Percentiles rank a stretch among this genome's conserved stretches.
Evolutionary conservation across 2,329 filamentous ascomycete species (phyloP).

Genomic region (Lachnellula cervina): DNA sequence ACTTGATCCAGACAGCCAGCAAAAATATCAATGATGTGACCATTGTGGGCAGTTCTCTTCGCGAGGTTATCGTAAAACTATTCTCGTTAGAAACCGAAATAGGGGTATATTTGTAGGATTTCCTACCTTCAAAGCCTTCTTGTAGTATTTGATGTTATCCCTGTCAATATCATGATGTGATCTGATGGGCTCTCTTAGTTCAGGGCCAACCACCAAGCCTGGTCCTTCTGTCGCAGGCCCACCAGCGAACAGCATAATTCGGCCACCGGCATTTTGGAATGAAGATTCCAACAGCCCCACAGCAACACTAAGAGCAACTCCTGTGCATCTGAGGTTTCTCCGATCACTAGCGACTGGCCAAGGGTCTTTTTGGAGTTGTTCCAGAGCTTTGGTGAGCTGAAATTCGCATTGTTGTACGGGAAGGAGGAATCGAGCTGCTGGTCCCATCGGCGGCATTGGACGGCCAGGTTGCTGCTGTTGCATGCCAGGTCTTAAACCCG

Average conservation of each 20-base stretch:
- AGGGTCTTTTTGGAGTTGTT: conserved; percentile 92
- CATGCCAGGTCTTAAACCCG: conserved; percentile 65
- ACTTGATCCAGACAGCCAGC: conserved; percentile 97
- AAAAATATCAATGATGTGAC: conserved; percentile 96
- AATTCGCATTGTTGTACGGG: conserved; percentile 96
- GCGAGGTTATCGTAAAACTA: conserved; percentile 93
- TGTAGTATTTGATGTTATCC: conserved; percentile 99
- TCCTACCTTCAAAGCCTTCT: conserved; percentile 87
- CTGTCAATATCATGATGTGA: conserved; percentile 98
- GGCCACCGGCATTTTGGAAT: conserved; percentile 90
- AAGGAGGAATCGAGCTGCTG: conserved; percentile 83
- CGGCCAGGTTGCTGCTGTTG: conserved; percentile 70
- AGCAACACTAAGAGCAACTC: conserved; percentile 92
- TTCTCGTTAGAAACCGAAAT: background rate
- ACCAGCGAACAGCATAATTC: conserved; percentile 96
- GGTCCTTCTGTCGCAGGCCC: conserved; percentile 94
- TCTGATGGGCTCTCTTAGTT: conserved; percentile 91
- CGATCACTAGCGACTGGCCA: conserved; percentile 96
- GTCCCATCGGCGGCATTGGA: conserved; percentile 68
- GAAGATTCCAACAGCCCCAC: conserved; percentile 88
- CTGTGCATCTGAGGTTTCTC: conserved; percentile 85
- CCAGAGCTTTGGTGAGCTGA: conserved; percentile 91
- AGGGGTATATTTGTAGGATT: conserved; percentile 14
- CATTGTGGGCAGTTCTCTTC: conserved; percentile 92
- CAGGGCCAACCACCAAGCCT: conserved; percentile 92